Base-by-base conservation (phyloP, 805 yeast genomes). In the Nakazawaea wickerhamii region DNA sequence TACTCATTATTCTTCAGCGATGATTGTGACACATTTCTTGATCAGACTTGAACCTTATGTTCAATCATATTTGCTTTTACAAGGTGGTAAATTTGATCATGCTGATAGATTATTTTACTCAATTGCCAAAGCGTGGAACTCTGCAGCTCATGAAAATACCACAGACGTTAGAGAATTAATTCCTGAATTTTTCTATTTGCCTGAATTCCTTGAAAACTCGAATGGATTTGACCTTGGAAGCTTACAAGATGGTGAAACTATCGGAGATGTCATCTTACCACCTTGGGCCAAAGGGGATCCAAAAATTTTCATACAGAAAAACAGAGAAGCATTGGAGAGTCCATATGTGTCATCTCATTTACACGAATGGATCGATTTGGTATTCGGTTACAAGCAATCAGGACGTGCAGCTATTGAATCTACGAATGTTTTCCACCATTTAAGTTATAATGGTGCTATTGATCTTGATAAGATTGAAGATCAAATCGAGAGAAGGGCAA, bases 1-100 rank as follows among this genome's bases (percentile, higher is more conserved):
- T 2, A 89, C 96, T 0, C 96, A 88, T 58, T 88, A 88, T 56
- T 87, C 95, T 0, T 85, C 95, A 0, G 95, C 96, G 0, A 89
- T 88, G 96, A 87, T 88, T 55, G 95, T 87, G 2, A 73, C 95
- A 0, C 83, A 93, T 0, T 88, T 75, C 51, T 59, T 88, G 49
- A 85, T 88, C 30, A 67, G 96, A 38, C 52, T 88, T 20, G 75
- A 81, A 48, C 96, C 96, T 0, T 85, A 79, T 60, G 91, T 84
- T 2, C 85, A 84, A 41, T 81, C 95, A 0, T 87, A 84, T 53
- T 60, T 86, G 32, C 55, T 85, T 15, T 62, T 89, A 6, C 96
- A 88, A 65, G 96, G 93, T 10, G 95, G 95, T 0, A 81, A 76
- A 43, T 86, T 88, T 64, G 96, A 88, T 48, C 95, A 83, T 53